Evolutionary conservation across 352 stramenopile genomes (phyloP).

Genomic region (Globisporangium paroecandrum): DNA sequence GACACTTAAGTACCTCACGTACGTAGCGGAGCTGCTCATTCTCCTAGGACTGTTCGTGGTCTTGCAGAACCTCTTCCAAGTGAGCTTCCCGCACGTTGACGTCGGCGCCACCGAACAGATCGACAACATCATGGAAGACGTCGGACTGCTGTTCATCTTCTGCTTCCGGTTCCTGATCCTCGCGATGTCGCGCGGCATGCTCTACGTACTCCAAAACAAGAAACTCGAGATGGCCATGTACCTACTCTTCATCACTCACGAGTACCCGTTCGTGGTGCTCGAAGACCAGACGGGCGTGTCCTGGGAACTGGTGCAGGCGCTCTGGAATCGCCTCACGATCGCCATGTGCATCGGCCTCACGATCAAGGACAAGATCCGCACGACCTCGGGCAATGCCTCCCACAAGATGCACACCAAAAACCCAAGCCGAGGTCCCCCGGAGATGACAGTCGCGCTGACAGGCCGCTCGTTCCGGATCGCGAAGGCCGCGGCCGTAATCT

Average conservation of each 20-base stretch:
- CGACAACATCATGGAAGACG: slow-evolving; percentile 22
- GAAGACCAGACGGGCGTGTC: slow-evolving; percentile 5
- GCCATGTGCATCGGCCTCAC: slow-evolving; percentile 10
- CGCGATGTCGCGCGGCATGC: slow-evolving; percentile 24
- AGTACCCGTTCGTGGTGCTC: slow-evolving; percentile 20
- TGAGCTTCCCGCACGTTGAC: neutral
- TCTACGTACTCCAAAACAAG: slow-evolving; percentile 18
- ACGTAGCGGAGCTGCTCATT: slow-evolving; percentile 16
- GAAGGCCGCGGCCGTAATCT: too few species aligned
- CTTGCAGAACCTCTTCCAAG: slow-evolving; percentile 12
- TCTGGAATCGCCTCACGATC: slow-evolving; percentile 10
- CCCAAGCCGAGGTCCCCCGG: too few species aligned
- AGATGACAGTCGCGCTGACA: too few species aligned
- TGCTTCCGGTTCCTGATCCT: slow-evolving; percentile 44
- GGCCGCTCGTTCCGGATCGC: too few species aligned
- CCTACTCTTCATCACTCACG: slow-evolving; percentile 26
- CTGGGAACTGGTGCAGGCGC: slow-evolving; percentile 16
- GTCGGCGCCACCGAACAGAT: slow-evolving; percentile 1
- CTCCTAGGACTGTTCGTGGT: slow-evolving; percentile 15
- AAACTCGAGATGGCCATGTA: slow-evolving; percentile 31
- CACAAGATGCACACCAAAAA: too few species aligned
- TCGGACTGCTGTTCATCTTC: slow-evolving; percentile 25
- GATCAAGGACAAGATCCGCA: slow-evolving; percentile 11
- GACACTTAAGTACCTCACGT: slow-evolving; percentile 15
- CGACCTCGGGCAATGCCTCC: too few species aligned